Evolutionary conservation across 2,329 filamentous ascomycete species (phyloP).

Genomic region (Trichoderma breve): DNA sequence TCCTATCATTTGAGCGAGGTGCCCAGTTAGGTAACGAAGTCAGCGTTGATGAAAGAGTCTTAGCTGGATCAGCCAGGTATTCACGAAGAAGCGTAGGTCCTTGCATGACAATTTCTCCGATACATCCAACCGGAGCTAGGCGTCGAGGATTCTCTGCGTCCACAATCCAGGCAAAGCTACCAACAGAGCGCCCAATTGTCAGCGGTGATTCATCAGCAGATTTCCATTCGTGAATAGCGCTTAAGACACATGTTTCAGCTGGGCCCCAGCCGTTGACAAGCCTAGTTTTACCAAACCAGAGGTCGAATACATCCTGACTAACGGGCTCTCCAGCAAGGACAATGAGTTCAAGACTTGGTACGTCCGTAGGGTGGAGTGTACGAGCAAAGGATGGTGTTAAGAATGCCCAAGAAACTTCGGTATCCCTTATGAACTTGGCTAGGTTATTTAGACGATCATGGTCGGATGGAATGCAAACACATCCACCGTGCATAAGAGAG

Average conservation of each 20-base stretch:
- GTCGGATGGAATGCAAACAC: conserved; percentile 20
- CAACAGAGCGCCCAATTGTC: conserved; percentile 14
- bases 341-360: conserved; percentile 16
- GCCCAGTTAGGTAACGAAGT: conserved; percentile 12
- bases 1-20: background rate
- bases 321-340: conserved; percentile 19
- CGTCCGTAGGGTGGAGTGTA: conserved; percentile 23
- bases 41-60: conserved; percentile 3
- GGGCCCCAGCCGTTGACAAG: conserved; percentile 19
- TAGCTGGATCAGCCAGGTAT: conserved; percentile 11
- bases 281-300: conserved; percentile 15
- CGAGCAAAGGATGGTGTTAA: conserved; percentile 19
- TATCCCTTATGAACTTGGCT: background rate
- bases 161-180: conserved; percentile 15
- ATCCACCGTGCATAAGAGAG: conserved; percentile 16
- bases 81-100: conserved; percentile 19
- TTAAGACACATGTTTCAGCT: conserved; percentile 18
- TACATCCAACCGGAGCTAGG: conserved; percentile 14
- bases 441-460: conserved; percentile 14
- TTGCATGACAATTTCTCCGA: conserved; percentile 19
- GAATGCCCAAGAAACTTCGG: conserved; percentile 19
- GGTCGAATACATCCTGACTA: conserved; percentile 15
- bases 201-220: conserved; percentile 13
- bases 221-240: conserved; percentile 18
- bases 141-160: background rate